Evolutionary conservation across 2,329 filamentous ascomycete genomes (phyloP).

Genomic region (Periconia sp.): DNA sequence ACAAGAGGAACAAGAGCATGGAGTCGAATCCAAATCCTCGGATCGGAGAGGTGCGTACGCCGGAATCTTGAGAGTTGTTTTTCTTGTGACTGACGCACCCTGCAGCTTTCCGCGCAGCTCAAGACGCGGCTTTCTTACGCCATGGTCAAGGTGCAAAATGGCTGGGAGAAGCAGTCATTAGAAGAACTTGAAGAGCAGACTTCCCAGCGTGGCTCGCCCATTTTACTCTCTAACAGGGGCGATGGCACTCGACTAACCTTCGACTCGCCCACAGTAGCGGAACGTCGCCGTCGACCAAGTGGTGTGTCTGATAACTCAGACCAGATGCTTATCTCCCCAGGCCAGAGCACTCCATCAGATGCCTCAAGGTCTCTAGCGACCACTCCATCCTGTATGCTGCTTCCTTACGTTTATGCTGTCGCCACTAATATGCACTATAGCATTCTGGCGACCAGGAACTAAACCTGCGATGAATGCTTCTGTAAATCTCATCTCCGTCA

Average conservation of each 20-base stretch:
- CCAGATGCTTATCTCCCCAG: slow-evolving; percentile 41
- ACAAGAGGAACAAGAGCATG: slow-evolving; percentile 75
- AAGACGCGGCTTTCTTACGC: slow-evolving; percentile 88
- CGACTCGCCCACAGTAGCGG: slow-evolving; percentile 34
- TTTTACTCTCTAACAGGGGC: slow-evolving; percentile 59
- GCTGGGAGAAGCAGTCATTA: slow-evolving; percentile 80
- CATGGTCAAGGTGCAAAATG: slow-evolving; percentile 87
- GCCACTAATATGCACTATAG: slow-evolving; percentile 18
- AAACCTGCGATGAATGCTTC: slow-evolving; percentile 35
- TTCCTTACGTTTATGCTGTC: background rate
- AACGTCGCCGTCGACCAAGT: slow-evolving; percentile 41
- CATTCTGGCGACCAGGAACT: slow-evolving; percentile 34
- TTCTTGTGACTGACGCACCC: slow-evolving; percentile 29
- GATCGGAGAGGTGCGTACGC: slow-evolving; percentile 74
- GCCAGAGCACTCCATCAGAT: slow-evolving; percentile 29
- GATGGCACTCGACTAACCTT: slow-evolving; percentile 31
- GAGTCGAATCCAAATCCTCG: slow-evolving; percentile 68
- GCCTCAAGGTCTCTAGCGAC: slow-evolving; percentile 27
- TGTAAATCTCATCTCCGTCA: slow-evolving; percentile 35
- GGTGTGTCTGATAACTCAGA: slow-evolving; percentile 45
- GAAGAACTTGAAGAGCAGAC: slow-evolving; percentile 78
- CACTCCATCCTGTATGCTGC: slow-evolving; percentile 31
- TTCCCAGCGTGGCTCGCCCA: slow-evolving; percentile 71
- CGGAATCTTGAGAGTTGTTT: slow-evolving; percentile 6
- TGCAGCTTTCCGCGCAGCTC: slow-evolving; percentile 76